Evolutionary conservation across 2,329 filamentous ascomycete species (phyloP), one percentile per base, ranked within the genome.

Genomic region (Paraphoma sp.): DNA sequence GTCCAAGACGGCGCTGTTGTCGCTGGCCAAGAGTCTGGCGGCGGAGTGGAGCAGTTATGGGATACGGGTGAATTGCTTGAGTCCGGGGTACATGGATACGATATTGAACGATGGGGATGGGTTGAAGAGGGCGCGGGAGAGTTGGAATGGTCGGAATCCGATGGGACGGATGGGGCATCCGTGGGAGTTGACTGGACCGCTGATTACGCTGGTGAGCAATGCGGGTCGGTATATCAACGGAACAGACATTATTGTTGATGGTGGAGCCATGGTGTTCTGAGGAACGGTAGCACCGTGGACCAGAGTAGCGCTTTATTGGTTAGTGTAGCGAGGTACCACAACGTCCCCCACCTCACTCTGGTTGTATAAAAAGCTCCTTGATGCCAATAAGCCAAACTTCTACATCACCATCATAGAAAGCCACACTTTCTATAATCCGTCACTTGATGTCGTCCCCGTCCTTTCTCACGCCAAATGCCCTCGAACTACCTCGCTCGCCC

Each of bases 41-140:
- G 89, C 87, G 0, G 90, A 93, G 74, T 93, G 89, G 90, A 87
- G 87, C 1, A 76, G 80, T 1, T 83, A 88, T 69, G 90, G 90
- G 0, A 90, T 93, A 57, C 77, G 88, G 2, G 87, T 90, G 5
- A 93, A 93, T 64, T 85, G 81, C 16, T 81, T 93, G 44, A 87
- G 83, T 40, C 90, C 90, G 0, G 90, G 90, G 0, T 93, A 93
- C 65, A 91, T 92, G 86, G 89, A 91, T 66, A 92, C 89, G 0
- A 84, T 91, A 11, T 75, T 93, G 46, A 93, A 92, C 67, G 87
- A 87, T 56, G 87, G 88, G 0, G 81, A 83, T 7, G 85, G 84
- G 0, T 71, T 91, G 45, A 80, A 80, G 10, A 79, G 80, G 38
- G 82, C 82, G 38, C 79, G 84, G 54, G 76, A 77, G 30, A 79